Percentiles rank a stretch among this genome's conserved stretches.
Evolutionary conservation across 495 filamentous ascomycete genomes (phyloP).

Genomic region (Lasiosphaeriaceae sp.): DNA sequence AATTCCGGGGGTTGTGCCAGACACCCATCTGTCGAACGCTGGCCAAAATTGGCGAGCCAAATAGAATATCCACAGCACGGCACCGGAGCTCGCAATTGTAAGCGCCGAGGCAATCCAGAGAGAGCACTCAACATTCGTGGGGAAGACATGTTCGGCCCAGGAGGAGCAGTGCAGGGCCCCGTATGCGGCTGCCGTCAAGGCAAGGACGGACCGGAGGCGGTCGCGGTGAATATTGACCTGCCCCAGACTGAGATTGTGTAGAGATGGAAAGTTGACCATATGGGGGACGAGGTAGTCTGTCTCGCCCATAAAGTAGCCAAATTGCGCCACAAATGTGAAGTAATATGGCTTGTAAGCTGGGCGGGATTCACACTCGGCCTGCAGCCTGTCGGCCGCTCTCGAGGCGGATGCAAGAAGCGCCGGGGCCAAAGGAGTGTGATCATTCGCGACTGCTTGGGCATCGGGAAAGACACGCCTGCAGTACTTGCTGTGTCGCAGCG

Average conservation of each 20-base stretch:
- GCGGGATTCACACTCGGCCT: background rate
- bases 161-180: constrained; percentile 7
- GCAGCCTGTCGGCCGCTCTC: background rate
- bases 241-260: constrained; percentile 7
- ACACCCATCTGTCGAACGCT: constrained; percentile 10
- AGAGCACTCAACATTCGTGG: background rate
- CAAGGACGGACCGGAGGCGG: constrained; percentile 4
- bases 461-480: constrained; percentile 3
- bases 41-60: constrained; percentile 4
- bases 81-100: constrained; percentile 10
- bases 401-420: background rate
- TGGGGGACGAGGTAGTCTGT: constrained; percentile 5
- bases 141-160: constrained; percentile 1
- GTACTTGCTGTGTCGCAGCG: constrained; percentile 7
- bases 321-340: constrained; percentile 4
- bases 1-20: constrained; percentile 7
- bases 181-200: constrained; percentile 5
- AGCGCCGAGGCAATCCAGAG: constrained; percentile 12
- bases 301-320: constrained; percentile 9
- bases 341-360: constrained; percentile 2
- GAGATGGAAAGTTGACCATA: constrained; percentile 7
- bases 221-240: constrained; percentile 13
- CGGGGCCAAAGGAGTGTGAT: background rate
- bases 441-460: background rate
- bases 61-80: constrained; percentile 5